These are phyloP conservation scores for Chamaecyparis obtusa DNA, from an alignment of 75 land plant genomes.

Conservation along the genomic window DNA sequence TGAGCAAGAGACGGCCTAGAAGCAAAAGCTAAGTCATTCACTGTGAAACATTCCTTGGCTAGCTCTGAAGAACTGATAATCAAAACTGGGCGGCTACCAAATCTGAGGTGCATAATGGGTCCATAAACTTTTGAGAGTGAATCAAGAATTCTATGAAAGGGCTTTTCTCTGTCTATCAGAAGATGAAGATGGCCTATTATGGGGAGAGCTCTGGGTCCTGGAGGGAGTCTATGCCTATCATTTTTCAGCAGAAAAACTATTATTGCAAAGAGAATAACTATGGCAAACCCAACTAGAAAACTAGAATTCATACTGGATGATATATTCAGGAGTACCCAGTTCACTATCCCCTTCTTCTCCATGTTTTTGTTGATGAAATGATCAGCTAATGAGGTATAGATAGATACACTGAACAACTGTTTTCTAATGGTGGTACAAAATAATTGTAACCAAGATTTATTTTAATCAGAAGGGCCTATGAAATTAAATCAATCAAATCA, in stretches of 20 bases:
- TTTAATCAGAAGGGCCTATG: too few species aligned
- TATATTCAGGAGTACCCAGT: background rate
- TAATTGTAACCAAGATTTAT: too few species aligned
- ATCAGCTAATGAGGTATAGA: too few species aligned
- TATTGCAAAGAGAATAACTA: background rate
- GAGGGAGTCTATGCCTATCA: background rate
- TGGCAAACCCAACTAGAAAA: background rate
- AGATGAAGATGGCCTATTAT: slow-evolving; percentile 7
- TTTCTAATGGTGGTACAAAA: too few species aligned
- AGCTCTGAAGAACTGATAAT: background rate
- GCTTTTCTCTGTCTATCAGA: background rate
- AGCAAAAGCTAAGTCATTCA: slow-evolving; percentile 18
- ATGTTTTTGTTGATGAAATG: too few species aligned
- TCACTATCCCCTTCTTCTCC: background rate
- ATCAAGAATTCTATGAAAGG: background rate
- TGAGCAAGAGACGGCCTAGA: slow-evolving; percentile 19
- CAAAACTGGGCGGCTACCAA: background rate
- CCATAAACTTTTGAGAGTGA: background rate
- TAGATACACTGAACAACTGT: too few species aligned
- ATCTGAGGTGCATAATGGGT: background rate
- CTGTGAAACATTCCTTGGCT: slow-evolving; percentile 12
- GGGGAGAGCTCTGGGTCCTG: background rate
- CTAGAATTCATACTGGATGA: background rate
- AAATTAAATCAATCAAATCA: too few species aligned
- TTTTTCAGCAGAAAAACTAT: background rate